These are phyloP conservation scores for Moesziomyces globuligerus DNA, from an alignment of 1,284 basidiomycete genomes.

Conservation along the genomic window DNA sequence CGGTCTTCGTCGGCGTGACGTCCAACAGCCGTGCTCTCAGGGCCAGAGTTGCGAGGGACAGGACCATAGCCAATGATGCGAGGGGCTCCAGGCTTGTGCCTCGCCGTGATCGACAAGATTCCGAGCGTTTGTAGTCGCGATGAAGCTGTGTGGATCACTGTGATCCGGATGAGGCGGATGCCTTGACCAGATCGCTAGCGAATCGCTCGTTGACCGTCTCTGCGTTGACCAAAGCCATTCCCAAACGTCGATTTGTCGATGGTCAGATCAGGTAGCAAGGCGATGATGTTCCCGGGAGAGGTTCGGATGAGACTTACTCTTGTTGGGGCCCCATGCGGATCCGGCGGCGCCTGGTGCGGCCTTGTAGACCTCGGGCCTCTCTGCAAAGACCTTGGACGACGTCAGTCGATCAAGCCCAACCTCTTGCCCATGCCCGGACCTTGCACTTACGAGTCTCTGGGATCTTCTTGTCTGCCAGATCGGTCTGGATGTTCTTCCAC, in stretches of 20 bases:
- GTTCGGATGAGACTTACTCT: conserved; percentile 32
- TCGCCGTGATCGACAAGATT: too few relatives aligned
- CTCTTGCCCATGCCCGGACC: background rate
- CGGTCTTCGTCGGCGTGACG: too few relatives aligned
- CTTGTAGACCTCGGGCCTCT: conserved; percentile 42
- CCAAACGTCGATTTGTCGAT: too few relatives aligned
- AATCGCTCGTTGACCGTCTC: conserved; percentile 42
- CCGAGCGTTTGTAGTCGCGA: too few relatives aligned
- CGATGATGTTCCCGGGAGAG: too few relatives aligned
- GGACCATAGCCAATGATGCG: too few relatives aligned
- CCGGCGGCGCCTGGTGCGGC: conserved; percentile 32
- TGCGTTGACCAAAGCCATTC: too few relatives aligned
- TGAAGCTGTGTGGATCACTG: background rate
- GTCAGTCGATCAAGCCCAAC: background rate
- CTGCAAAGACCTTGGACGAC: conserved; percentile 15
- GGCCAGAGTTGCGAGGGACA: too few relatives aligned
- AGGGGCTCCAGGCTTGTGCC: too few relatives aligned
- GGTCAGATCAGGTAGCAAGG: too few relatives aligned
- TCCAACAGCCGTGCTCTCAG: too few relatives aligned
- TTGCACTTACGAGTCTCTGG: conserved; percentile 28
- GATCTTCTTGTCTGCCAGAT: conserved; percentile 14
- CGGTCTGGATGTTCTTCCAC: conserved; percentile 33
- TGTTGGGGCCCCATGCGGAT: conserved; percentile 47
- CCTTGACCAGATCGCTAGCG: conserved; percentile 33
- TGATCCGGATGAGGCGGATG: conserved; percentile 14